phyloP scores from a whole-genome alignment of 2,329 filamentous ascomycete species.

The Alternaria burnsii region DNA sequence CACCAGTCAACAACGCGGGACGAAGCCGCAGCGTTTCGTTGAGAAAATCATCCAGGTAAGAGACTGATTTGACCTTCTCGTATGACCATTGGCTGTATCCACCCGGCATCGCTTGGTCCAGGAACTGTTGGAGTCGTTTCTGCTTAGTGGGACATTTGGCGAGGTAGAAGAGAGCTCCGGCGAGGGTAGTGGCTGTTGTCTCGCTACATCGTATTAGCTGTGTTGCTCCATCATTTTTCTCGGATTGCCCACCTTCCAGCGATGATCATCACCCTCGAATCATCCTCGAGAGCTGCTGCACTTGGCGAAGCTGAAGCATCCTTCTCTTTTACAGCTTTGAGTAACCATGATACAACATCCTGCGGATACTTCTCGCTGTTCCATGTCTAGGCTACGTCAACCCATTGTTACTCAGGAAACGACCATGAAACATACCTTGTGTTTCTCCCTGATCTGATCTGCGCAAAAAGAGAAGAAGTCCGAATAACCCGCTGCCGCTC shows the following conservation, averaged over 20 bases:
- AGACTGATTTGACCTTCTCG: slow-evolving; percentile 37
- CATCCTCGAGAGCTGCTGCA: slow-evolving; percentile 41
- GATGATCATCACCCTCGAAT: slow-evolving; percentile 46
- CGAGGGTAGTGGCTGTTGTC: slow-evolving; percentile 46
- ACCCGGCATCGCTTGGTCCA: slow-evolving; percentile 42
- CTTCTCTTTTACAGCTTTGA: slow-evolving; percentile 51
- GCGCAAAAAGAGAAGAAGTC: slow-evolving; percentile 44
- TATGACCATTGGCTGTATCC: slow-evolving; percentile 38
- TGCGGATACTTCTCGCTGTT: slow-evolving; percentile 37
- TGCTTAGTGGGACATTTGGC: slow-evolving; percentile 40
- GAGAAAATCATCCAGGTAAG: slow-evolving; percentile 44
- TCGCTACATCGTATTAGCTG: slow-evolving; percentile 36
- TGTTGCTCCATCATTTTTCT: not conserved
- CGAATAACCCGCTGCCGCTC: slow-evolving; percentile 34
- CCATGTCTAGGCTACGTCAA: slow-evolving; percentile 23
- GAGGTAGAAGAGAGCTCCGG: slow-evolving; percentile 44
- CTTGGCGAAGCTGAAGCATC: slow-evolving; percentile 48
- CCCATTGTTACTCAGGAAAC: not conserved
- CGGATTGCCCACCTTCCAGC: slow-evolving; percentile 37
- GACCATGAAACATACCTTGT: slow-evolving; percentile 29
- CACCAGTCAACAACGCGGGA: slow-evolving; percentile 49
- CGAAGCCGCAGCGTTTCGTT: slow-evolving; percentile 52
- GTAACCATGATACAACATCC: slow-evolving; percentile 53
- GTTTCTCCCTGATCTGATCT: slow-evolving; percentile 43
- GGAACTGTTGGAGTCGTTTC: slow-evolving; percentile 40